Conservation (phyloP, 2,329 filamentous ascomycete species). For the Colletotrichum limetticola region DNA sequence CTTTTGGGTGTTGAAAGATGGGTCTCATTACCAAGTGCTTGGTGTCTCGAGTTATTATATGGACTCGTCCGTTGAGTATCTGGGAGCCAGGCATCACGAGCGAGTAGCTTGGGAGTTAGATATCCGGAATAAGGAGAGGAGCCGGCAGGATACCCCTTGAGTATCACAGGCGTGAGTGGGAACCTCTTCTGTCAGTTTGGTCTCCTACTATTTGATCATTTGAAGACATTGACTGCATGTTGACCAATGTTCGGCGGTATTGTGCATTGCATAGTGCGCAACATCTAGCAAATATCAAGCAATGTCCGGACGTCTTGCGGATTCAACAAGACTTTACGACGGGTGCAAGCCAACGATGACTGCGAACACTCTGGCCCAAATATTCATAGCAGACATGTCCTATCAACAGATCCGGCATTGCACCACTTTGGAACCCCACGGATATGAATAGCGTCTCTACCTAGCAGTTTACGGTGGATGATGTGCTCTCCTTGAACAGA, state of each 20-base stretch:
- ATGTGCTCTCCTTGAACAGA: background rate
- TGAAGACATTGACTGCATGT: background rate
- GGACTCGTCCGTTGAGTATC: background rate
- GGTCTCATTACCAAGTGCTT: background rate
- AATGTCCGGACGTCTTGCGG: background rate
- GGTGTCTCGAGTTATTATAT: background rate
- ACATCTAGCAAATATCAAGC: background rate
- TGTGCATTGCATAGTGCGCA: background rate
- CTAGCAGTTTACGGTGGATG: background rate
- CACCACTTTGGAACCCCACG: background rate
- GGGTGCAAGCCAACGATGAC: too few relatives aligned
- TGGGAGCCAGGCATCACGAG: background rate
- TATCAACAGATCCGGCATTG: too few relatives aligned
- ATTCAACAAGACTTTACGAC: background rate
- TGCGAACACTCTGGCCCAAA: too few relatives aligned
- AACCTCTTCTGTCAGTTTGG: background rate
- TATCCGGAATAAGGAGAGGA: background rate
- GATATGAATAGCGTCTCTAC: too few relatives aligned
- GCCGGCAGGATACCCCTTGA: background rate
- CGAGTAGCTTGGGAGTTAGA: background rate
- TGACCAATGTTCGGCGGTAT: background rate
- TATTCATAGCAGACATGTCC: background rate
- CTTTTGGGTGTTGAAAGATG: background rate
- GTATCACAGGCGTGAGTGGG: background rate
- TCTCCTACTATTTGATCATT: background rate